Conservation (phyloP, 2,329 filamentous ascomycete species). For the Paraphoma sp. region DNA sequence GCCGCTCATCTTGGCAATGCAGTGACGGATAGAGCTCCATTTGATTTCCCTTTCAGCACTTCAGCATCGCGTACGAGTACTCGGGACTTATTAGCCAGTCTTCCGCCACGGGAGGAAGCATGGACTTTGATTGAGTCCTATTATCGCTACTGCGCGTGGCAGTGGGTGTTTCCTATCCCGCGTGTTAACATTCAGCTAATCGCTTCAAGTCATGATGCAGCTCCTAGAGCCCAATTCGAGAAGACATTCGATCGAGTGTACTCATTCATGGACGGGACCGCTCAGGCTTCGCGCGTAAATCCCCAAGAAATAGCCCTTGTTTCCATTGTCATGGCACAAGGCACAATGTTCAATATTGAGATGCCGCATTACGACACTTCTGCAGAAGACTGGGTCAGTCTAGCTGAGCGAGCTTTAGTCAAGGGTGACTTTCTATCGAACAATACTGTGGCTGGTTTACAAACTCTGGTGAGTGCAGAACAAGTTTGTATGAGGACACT, state of each 20-base stretch:
- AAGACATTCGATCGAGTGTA: conserved; percentile 7
- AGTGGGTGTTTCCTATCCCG: neutral
- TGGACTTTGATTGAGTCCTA: neutral
- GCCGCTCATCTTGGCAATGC: neutral
- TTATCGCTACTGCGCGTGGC: neutral
- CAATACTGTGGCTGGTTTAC: conserved; percentile 5
- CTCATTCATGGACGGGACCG: neutral
- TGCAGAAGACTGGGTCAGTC: neutral
- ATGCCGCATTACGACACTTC: neutral
- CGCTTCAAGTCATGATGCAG: conserved; percentile 2
- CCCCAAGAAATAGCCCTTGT: conserved; percentile 6
- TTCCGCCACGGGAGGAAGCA: neutral
- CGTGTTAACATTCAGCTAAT: neutral
- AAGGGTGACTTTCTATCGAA: conserved; percentile 6
- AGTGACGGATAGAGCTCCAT: neutral
- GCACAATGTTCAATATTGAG: conserved; percentile 6
- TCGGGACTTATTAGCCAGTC: neutral
- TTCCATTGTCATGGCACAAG: conserved; percentile 5
- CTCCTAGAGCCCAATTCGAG: conserved; percentile 1
- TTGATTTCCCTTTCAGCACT: neutral
- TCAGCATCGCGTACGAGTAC: neutral
- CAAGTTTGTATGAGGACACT: neutral
- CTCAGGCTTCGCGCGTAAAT: neutral
- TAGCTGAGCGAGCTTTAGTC: conserved; percentile 5
- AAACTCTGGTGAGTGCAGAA: conserved; percentile 1